phyloP scores from a whole-genome alignment of 2,329 filamentous ascomycete species.

The Drechslerella stenobrocha region DNA sequence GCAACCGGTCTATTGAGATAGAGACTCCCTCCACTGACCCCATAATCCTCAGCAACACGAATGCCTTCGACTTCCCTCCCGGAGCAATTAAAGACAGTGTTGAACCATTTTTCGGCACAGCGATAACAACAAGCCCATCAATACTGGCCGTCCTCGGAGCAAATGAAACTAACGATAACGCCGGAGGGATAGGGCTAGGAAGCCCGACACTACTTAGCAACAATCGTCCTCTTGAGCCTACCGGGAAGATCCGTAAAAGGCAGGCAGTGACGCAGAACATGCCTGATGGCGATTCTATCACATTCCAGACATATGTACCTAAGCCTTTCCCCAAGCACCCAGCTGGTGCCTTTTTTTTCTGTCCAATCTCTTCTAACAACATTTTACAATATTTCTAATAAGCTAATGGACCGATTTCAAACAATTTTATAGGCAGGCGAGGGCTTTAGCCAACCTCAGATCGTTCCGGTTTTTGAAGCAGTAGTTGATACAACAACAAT shows the following conservation, averaged over 20 bases:
- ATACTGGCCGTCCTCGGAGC: constrained; percentile 12
- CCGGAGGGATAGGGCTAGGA: background rate
- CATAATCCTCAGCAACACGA: background rate
- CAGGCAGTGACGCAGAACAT: constrained; percentile 33
- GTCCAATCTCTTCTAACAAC: no score
- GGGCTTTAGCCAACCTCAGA: constrained; percentile 35
- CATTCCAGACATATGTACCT: constrained; percentile 42
- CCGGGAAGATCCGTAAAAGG: constrained; percentile 21
- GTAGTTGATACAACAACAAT: constrained; percentile 34
- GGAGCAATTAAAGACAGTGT: constrained; percentile 17
- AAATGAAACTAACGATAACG: background rate
- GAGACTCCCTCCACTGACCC: constrained; percentile 1
- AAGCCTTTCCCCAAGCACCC: constrained; percentile 15
- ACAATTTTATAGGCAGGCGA: constrained; percentile 29
- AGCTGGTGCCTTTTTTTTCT: no score
- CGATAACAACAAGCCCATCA: constrained; percentile 13
- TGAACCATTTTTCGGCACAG: constrained; percentile 18
- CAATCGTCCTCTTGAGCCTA: constrained; percentile 11
- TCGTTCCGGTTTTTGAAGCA: constrained; percentile 35
- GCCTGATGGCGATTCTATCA: constrained; percentile 34
- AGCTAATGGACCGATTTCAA: constrained; percentile 19
- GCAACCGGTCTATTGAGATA: constrained; percentile 15
- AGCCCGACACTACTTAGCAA: constrained; percentile 13
- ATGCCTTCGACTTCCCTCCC: constrained; percentile 16
- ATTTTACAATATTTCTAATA: constrained; percentile 11